phyloP scores from a whole-genome alignment of 2,329 filamentous ascomycete genomes.

The Zasmidium angulare region DNA sequence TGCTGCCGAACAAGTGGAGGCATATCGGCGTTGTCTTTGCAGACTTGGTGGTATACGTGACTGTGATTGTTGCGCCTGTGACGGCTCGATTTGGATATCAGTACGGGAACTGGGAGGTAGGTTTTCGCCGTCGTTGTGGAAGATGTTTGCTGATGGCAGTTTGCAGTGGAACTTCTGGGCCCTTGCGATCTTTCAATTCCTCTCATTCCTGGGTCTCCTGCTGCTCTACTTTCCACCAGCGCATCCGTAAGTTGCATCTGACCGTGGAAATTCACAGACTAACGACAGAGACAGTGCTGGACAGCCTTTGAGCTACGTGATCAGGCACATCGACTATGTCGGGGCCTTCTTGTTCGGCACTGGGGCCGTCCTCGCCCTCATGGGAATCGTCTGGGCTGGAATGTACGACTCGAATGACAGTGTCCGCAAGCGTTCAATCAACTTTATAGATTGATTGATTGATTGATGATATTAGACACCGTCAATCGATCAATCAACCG shows the following conservation, averaged over 20 bases:
- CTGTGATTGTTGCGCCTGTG: slow-evolving; percentile 49
- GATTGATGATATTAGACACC: no score
- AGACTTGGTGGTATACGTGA: slow-evolving; percentile 41
- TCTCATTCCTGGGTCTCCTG: slow-evolving; percentile 47
- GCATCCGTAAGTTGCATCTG: slow-evolving; percentile 34
- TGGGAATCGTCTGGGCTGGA: slow-evolving; percentile 37
- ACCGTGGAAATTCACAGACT: neutral
- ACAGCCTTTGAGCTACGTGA: slow-evolving; percentile 23
- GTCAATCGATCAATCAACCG: no score
- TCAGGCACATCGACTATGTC: slow-evolving; percentile 35
- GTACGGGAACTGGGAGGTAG: slow-evolving; percentile 39
- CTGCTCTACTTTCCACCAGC: slow-evolving; percentile 44
- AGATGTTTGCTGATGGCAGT: neutral
- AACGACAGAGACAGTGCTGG: slow-evolving; percentile 14
- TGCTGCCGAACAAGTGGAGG: slow-evolving; percentile 24
- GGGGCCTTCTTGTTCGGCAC: slow-evolving; percentile 34
- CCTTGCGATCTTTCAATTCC: slow-evolving; percentile 43
- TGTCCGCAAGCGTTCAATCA: no score
- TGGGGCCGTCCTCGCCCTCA: slow-evolving; percentile 31
- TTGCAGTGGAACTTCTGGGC: slow-evolving; percentile 46
- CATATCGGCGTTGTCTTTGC: slow-evolving; percentile 27
- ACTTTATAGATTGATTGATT: no score
- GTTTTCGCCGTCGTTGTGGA: slow-evolving; percentile 2
- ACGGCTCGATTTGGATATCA: slow-evolving; percentile 45
- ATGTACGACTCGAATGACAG: no score